Percentiles rank a stretch among this genome's conserved stretches.
Conservation (phyloP, 2,329 filamentous ascomycete species). For the Coniochaeta hoffmannii region DNA sequence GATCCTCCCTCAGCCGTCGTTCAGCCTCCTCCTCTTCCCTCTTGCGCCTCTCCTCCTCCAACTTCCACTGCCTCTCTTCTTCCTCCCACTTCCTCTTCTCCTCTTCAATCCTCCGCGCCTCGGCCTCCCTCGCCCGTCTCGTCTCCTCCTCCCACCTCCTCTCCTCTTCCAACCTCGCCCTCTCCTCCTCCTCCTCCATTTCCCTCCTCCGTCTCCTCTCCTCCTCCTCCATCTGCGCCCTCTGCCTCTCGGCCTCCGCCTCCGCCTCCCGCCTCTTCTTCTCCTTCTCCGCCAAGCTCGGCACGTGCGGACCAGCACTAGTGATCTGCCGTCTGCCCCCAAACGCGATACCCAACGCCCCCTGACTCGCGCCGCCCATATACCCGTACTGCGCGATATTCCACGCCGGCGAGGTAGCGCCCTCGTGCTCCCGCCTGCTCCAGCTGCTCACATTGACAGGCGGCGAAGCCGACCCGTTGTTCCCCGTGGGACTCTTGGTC, state of each 20-base stretch:
- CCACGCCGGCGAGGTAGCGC: constrained; percentile 81
- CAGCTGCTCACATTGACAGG: constrained; percentile 68
- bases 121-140: constrained; percentile 56
- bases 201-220: constrained; percentile 38
- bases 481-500: constrained; percentile 48
- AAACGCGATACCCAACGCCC: constrained; percentile 88
- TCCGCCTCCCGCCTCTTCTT: constrained; percentile 50
- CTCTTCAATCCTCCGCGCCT: constrained; percentile 54
- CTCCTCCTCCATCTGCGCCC: constrained; percentile 45
- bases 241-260: constrained; percentile 53
- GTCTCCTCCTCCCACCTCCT: constrained; percentile 73
- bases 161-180: constrained; percentile 55
- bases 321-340: constrained; percentile 91
- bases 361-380: constrained; percentile 94
- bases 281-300: constrained; percentile 79
- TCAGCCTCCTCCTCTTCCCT: constrained; percentile 70
- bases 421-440: constrained; percentile 80
- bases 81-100: constrained; percentile 70
- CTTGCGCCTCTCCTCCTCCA: constrained; percentile 58
- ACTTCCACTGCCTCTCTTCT: constrained; percentile 69
- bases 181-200: constrained; percentile 52
- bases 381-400: constrained; percentile 98
- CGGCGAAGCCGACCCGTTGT: constrained; percentile 44
- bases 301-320: constrained; percentile 68
- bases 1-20: constrained; percentile 58